Conservation (phyloP, 2,329 filamentous ascomycete genomes). For the Coniochaeta sp. region DNA sequence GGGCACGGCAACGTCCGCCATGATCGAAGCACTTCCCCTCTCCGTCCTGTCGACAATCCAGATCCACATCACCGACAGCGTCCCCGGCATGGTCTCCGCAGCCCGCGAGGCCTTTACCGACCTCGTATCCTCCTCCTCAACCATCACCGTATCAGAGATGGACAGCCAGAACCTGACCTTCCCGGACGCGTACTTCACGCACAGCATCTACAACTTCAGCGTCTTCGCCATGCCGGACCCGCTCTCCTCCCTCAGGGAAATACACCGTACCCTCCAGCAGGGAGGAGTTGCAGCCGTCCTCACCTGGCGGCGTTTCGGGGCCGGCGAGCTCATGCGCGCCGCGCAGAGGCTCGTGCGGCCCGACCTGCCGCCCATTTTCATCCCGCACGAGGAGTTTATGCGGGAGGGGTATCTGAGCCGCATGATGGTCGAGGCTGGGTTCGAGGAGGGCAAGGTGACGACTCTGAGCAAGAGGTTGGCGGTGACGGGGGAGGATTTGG, state of each 20-base stretch:
- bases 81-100: no score
- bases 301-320: slow-evolving; percentile 17
- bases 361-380: slow-evolving; percentile 17
- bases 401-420: slow-evolving; percentile 16
- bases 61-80: no score
- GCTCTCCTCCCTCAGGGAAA: slow-evolving; percentile 18
- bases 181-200: slow-evolving; percentile 12
- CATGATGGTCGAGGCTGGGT: slow-evolving; percentile 15
- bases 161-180: no score
- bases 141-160: no score
- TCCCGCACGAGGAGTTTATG: slow-evolving; percentile 18
- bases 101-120: no score
- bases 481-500: no score
- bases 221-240: slow-evolving; percentile 20
- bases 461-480: neutral
- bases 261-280: slow-evolving; percentile 20
- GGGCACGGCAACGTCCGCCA: no score
- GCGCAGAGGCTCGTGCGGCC: slow-evolving; percentile 20
- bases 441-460: slow-evolving; percentile 7
- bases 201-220: slow-evolving; percentile 23
- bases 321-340: slow-evolving; percentile 16
- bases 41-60: no score
- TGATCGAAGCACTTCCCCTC: no score
- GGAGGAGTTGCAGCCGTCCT: slow-evolving; percentile 16
- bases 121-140: no score